Percentiles rank a stretch among this genome's conserved stretches.
Conservation (phyloP, 306 rosid species). For the Trifolium repens region DNA sequence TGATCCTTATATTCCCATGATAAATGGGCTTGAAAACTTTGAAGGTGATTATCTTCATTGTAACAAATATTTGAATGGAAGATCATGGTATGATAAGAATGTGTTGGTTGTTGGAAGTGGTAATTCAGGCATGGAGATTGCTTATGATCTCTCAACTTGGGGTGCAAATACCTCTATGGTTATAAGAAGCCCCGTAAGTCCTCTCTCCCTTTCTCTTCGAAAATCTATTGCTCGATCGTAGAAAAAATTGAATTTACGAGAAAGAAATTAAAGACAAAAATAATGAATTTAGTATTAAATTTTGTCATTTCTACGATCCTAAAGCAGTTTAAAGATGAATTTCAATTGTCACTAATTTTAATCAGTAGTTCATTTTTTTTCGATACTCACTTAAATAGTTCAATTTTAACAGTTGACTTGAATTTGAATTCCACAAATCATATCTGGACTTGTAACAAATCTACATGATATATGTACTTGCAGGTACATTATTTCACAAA, state of each 20-base stretch:
- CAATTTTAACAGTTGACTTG: no score
- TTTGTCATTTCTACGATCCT: not conserved
- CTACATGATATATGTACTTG: not conserved
- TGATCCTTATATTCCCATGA: constrained; percentile 47
- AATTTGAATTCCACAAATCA: no score
- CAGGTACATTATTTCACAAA: constrained; percentile 57
- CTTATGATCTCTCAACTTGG: constrained; percentile 63
- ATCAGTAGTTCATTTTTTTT: no score
- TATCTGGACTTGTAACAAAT: not conserved
- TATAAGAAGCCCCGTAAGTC: constrained; percentile 52
- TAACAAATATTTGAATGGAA: constrained; percentile 54
- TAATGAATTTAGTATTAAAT: not conserved
- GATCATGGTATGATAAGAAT: constrained; percentile 43
- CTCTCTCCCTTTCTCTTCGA: not conserved
- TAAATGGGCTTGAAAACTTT: constrained; percentile 52
- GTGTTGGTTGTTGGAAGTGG: constrained; percentile 79
- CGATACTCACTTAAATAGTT: no score
- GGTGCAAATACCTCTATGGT: constrained; percentile 67
- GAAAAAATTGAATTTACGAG: not conserved
- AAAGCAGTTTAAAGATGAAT: no score
- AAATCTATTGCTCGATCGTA: no score
- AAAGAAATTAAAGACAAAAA: not conserved
- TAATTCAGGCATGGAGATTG: constrained; percentile 80
- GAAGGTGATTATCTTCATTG: constrained; percentile 59
- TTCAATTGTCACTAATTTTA: no score